Evolutionary conservation across 129 eudicot genomes (phyloP), one percentile per base, ranked within the genome.

Genomic region (Flaveria sonorensis): DNA sequence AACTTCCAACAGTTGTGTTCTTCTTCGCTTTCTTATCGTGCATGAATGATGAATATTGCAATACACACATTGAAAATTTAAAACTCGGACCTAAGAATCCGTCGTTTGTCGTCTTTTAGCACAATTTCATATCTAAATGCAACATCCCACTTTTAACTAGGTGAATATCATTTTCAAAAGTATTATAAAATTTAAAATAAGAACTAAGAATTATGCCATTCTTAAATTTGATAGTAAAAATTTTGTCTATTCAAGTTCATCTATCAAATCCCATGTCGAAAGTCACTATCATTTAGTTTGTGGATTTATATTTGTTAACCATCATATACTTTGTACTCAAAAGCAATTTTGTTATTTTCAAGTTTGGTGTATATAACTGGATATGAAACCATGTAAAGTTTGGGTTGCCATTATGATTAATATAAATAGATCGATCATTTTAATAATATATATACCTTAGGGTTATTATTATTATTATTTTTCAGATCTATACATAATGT

Each of bases 41-140:
- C 76, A 77, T 55, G 75, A 40, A 42, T 55, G 60, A 67, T 19
- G 28, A 77, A 39, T 52, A 65, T 68, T 61, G 60, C 55, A 23
- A 42, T 18, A 52, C 24, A 18, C 61, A 53, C 61, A 53, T n/a
- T n/a, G 23, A n/a, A 18, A 53, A 18, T n/a, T 18, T 7, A 7
- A n/a, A 53, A 11, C 23, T n/a, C 61, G 61, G 61, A 53, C 26
- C 8, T 53, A 53, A 53, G 24, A 53, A 53, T 6, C 9, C 11
- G 61, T 1, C 20, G 24, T n/a, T n/a, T 18, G 1, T 18, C 24
- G 0, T 18, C 10, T 18, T 53, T 53, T 53, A 1, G 9, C 24
- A 53, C 3, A 18, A 7, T 53, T 53, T 53, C 11, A 18, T 7
- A n/a, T 7, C 12, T 53, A 18, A 53, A 53, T 18, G 61, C 61